Conservation (phyloP, 768 basidiomycete genomes). For the Trametes villosa region DNA sequence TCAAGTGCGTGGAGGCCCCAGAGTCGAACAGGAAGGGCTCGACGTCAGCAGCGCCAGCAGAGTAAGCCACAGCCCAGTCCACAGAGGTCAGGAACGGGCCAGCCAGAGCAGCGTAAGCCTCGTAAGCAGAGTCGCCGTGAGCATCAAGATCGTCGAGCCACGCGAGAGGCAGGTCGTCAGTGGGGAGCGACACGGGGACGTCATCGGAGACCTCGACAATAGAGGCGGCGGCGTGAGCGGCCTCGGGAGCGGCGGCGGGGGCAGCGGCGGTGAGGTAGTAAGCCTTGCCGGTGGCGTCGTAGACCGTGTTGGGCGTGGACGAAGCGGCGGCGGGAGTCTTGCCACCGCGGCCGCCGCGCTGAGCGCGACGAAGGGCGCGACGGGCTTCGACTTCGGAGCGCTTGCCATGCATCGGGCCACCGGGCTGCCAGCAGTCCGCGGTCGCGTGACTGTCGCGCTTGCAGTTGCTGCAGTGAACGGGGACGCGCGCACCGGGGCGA, state of each 20-base stretch:
- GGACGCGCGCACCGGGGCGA: background rate
- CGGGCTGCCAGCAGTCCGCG: background rate
- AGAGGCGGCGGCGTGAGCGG: background rate
- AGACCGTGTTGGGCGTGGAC: too few species aligned
- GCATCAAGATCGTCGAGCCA: background rate
- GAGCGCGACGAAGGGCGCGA: background rate
- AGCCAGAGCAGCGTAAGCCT: background rate
- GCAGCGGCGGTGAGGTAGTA: background rate
- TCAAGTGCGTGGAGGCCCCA: slow-evolving; percentile 33
- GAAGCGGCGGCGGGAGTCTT: too few species aligned
- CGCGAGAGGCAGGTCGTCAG: background rate
- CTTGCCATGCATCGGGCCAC: slow-evolving; percentile 1
- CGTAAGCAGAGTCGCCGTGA: background rate
- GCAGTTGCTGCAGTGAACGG: background rate
- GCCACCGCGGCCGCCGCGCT: too few species aligned
- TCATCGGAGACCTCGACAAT: too few species aligned
- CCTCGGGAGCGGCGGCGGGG: background rate
- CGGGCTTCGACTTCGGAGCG: background rate
- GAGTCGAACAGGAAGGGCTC: slow-evolving; percentile 5
- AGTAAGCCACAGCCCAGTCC: background rate
- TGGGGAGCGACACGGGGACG: background rate
- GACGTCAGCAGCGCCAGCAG: background rate
- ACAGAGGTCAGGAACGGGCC: background rate
- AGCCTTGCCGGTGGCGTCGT: too few species aligned
- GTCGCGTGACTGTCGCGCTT: background rate